These are phyloP conservation scores for Cryptosporidium parvum DNA, from an alignment of 169 alveolate genomes.

Conservation along the genomic window DNA sequence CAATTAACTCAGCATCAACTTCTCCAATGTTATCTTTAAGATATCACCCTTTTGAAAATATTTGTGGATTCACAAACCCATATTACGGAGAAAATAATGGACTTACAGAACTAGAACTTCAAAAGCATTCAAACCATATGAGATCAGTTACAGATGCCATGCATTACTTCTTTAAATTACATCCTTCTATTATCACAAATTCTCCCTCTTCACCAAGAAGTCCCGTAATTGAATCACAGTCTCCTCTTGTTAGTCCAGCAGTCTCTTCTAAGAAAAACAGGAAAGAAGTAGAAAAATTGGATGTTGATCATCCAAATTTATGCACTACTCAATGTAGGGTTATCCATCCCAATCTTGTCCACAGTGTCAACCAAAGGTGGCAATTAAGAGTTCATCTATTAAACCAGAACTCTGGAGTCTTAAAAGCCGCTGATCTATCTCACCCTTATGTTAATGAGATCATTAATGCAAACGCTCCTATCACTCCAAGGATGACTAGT, in stretches of 20 bases:
- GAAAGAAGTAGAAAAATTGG: constrained; percentile 41
- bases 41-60: constrained; percentile 71
- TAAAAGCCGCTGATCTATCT: constrained; percentile 59
- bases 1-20: not conserved
- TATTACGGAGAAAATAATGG: constrained; percentile 58
- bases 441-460: constrained; percentile 74
- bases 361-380: constrained; percentile 72
- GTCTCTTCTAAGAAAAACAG: constrained; percentile 32
- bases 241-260: constrained; percentile 71
- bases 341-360: constrained; percentile 72
- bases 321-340: constrained; percentile 64
- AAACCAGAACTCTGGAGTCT: constrained; percentile 41
- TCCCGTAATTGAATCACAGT: constrained; percentile 12
- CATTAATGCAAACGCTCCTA: constrained; percentile 65
- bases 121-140: constrained; percentile 63
- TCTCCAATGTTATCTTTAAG: constrained; percentile 66
- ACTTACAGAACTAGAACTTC: constrained; percentile 29
- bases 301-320: constrained; percentile 52
- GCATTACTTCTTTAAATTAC: constrained; percentile 43
- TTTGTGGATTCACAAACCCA: constrained; percentile 71
- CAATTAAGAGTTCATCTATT: constrained; percentile 67
- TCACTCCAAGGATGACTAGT: constrained; percentile 43
- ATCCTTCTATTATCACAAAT: constrained; percentile 7
- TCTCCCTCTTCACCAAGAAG: constrained; percentile 38
- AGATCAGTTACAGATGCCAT: constrained; percentile 74